These are phyloP conservation scores for Laburnicola sp. DNA, from an alignment of 2,329 filamentous ascomycete species.

Conservation along the genomic window DNA sequence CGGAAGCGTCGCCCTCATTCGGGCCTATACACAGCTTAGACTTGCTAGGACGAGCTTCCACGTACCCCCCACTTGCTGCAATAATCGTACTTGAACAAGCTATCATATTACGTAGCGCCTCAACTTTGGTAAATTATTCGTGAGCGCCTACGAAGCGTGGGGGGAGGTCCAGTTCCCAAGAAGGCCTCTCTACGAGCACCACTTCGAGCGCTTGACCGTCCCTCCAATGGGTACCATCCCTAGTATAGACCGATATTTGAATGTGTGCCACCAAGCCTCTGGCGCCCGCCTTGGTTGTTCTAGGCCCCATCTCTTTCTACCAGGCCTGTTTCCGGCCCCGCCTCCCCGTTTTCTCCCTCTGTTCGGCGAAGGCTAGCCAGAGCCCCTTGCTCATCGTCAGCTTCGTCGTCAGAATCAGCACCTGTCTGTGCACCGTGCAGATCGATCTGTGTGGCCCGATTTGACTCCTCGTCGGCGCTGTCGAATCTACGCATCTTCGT, in stretches of 20 bases:
- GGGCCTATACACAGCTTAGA: no score
- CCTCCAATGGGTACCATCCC: constrained; percentile 64
- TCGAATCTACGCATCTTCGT: constrained; percentile 55
- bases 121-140: constrained; percentile 23
- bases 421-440: constrained; percentile 25
- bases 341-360: constrained; percentile 16
- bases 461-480: constrained; percentile 40
- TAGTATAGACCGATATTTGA: constrained; percentile 92
- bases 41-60: no score
- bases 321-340: constrained; percentile 11
- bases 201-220: constrained; percentile 67
- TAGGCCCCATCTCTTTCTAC: constrained; percentile 19
- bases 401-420: constrained; percentile 38
- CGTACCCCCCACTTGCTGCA: no score
- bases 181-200: constrained; percentile 82
- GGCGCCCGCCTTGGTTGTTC: constrained; percentile 23
- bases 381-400: constrained; percentile 36
- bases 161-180: constrained; percentile 78
- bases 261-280: constrained; percentile 72
- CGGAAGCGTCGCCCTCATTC: no score
- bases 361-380: constrained; percentile 33
- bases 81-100: no score
- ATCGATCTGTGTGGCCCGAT: constrained; percentile 31
- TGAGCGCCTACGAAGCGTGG: constrained; percentile 59
- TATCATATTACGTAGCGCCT: neutral